These are phyloP conservation scores for Chalciporus piperatus DNA, from an alignment of 768 basidiomycete species.

Conservation along the genomic window DNA sequence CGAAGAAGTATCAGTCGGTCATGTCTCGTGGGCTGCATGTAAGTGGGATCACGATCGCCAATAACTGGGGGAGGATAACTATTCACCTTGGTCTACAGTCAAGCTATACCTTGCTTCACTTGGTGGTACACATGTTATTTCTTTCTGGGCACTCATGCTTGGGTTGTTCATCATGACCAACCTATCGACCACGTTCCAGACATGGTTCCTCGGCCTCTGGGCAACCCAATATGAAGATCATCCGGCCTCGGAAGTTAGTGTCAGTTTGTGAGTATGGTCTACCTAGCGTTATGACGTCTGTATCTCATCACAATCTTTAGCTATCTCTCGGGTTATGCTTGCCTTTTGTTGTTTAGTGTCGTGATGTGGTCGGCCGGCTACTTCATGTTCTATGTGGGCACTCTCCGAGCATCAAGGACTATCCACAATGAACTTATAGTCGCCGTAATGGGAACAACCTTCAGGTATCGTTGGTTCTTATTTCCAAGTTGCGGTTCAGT, in stretches of 20 bases:
- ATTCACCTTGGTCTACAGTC: slow-evolving; percentile 8
- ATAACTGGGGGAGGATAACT: too few species aligned
- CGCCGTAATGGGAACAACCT: slow-evolving; percentile 56
- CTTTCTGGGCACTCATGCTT: slow-evolving; percentile 31
- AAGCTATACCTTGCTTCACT: slow-evolving; percentile 28
- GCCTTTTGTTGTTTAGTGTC: slow-evolving; percentile 34
- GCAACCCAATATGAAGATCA: slow-evolving; percentile 39
- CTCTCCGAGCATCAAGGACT: slow-evolving; percentile 49
- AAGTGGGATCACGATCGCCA: slow-evolving; percentile 16
- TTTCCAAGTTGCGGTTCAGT: slow-evolving; percentile 23
- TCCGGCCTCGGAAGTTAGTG: slow-evolving; percentile 32
- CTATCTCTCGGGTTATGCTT: slow-evolving; percentile 47
- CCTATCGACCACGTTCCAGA: slow-evolving; percentile 26
- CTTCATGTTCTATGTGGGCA: slow-evolving; percentile 45
- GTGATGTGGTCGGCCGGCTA: slow-evolving; percentile 34
- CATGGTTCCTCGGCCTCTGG: slow-evolving; percentile 47
- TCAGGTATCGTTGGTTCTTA: slow-evolving; percentile 51
- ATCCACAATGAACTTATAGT: slow-evolving; percentile 53
- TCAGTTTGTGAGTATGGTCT: slow-evolving; percentile 29
- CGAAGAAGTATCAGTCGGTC: slow-evolving; percentile 62
- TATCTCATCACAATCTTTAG: slow-evolving; percentile 27
- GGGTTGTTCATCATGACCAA: slow-evolving; percentile 23
- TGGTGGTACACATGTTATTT: slow-evolving; percentile 23
- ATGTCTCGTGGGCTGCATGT: slow-evolving; percentile 51
- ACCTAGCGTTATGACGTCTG: not conserved